A percentile compares a stretch with the other conserved stretches of the same genome.
phyloP scores from a whole-genome alignment of 2,329 filamentous ascomycete genomes.

The Dactylellina leptospora region DNA sequence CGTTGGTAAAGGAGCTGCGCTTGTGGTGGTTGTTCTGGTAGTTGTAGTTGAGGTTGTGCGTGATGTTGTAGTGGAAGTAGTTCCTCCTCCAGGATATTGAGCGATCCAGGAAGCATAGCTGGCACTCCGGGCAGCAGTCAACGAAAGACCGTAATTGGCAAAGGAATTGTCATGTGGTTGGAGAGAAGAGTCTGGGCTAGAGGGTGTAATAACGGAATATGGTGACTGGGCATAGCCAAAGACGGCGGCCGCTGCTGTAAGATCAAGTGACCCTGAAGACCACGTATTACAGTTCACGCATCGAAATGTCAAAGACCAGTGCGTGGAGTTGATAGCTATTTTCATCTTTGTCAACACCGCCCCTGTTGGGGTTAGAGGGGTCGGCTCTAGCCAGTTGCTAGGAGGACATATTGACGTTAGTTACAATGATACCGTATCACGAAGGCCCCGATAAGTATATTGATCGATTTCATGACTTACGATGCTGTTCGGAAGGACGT shows the following conservation, averaged over 20 bases:
- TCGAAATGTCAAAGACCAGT: constrained; percentile 67
- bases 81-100: constrained; percentile 55
- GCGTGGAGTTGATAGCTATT: constrained; percentile 66
- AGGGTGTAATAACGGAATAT: constrained; percentile 58
- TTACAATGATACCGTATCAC: too few relatives aligned
- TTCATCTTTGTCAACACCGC: constrained; percentile 64
- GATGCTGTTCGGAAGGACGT: constrained; percentile 61
- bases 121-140: constrained; percentile 60
- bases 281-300: constrained; percentile 65
- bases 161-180: constrained; percentile 62
- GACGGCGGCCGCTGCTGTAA: constrained; percentile 56
- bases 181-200: constrained; percentile 59
- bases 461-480: constrained; percentile 53
- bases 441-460: too few relatives aligned
- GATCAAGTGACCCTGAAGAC: constrained; percentile 61
- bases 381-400: constrained; percentile 64
- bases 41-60: constrained; percentile 57
- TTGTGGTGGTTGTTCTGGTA: constrained; percentile 59
- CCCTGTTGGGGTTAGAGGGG: constrained; percentile 62
- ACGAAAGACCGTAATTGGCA: constrained; percentile 65
- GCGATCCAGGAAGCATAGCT: constrained; percentile 61
- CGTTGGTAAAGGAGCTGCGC: constrained; percentile 58
- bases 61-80: constrained; percentile 57
- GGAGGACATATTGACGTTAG: constrained; percentile 46
- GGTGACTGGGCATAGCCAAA: constrained; percentile 62